phyloP scores from a whole-genome alignment of 768 basidiomycete genomes.

The Mrakia gelida region DNA sequence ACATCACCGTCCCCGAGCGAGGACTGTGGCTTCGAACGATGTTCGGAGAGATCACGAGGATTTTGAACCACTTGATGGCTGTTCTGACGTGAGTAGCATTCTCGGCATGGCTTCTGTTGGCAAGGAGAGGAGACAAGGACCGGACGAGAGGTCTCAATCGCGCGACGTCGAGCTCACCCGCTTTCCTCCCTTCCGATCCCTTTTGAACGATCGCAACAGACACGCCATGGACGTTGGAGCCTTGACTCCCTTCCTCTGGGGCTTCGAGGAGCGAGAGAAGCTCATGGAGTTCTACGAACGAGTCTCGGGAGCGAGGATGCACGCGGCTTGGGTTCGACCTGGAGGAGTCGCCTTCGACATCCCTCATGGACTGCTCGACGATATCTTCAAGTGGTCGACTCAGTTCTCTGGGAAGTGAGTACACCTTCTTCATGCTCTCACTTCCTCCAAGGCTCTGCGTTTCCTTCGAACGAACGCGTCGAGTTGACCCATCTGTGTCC shows the following conservation, averaged over 20 bases:
- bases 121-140: no score
- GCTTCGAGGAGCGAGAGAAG: conserved; percentile 99
- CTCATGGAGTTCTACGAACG: conserved; percentile 99
- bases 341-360: conserved; percentile 97
- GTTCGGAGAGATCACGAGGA: conserved; percentile 93
- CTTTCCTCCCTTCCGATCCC: neutral
- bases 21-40: conserved; percentile 97
- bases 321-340: conserved; percentile 86
- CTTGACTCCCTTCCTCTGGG: conserved; percentile 97
- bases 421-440: neutral
- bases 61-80: conserved; percentile 97
- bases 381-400: conserved; percentile 97
- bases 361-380: conserved; percentile 95
- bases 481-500: neutral
- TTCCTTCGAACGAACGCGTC: neutral
- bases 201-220: conserved; percentile 10
- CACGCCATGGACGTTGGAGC: conserved; percentile 72
- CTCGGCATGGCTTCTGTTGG: no score
- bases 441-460: neutral
- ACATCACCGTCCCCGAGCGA: conserved; percentile 91
- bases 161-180: no score
- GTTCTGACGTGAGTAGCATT: conserved; percentile 58
- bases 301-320: conserved; percentile 93
- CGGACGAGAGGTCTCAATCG: no score
- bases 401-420: conserved; percentile 60